Evolutionary conservation across 148 eudicot genomes (phyloP), one percentile per base, ranked within the genome.

Genomic region (Rhododendron williamsianum): DNA sequence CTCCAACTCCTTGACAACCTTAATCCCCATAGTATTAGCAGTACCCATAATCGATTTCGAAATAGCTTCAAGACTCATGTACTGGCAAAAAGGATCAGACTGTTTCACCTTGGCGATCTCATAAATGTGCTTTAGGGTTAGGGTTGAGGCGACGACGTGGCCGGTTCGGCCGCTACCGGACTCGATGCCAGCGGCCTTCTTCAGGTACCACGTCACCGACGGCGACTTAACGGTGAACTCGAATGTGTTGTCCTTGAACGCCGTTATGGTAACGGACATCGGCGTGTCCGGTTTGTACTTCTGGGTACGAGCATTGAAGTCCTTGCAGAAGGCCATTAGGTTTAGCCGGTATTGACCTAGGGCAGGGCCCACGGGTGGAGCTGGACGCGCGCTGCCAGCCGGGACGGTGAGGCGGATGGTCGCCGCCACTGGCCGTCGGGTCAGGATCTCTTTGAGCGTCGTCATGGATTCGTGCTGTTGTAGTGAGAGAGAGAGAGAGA

Each of bases 301-400:
- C 56, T 96, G 99, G 10, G 99, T 96, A 2, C 95, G 87, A 0
- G 98, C 99, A 23, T 95, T 95, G 92, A 95, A 95, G 85, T 95
- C 98, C 87, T 95, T 95, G 93, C 96, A 93, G 78, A 96, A 96
- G 8, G 97, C 94, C 99, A 96, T 96, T 23, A 93, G 92, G 84
- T 96, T 96, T 0, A 96, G 90, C 45, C 93, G 78, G 89, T 94
- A 91, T 71, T 96, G 98, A 82, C 99, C 99, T 1, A 96, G 77
- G 0, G 95, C 97, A 0, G 97, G 97, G 0, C 99, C 99, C 0
- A 96, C 97, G 1, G 99, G 98, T 0, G 98, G 98, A 4, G 93
- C 97, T 0, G 98, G 98, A 9, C 91, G 85, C 0, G 99, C 99
- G 6, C 88, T 94, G 23, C 94, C 98, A 15, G 99, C 98, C 0